phyloP scores from a whole-genome alignment of 108 stramenopile genomes.

The Skeletonema menzelii region DNA sequence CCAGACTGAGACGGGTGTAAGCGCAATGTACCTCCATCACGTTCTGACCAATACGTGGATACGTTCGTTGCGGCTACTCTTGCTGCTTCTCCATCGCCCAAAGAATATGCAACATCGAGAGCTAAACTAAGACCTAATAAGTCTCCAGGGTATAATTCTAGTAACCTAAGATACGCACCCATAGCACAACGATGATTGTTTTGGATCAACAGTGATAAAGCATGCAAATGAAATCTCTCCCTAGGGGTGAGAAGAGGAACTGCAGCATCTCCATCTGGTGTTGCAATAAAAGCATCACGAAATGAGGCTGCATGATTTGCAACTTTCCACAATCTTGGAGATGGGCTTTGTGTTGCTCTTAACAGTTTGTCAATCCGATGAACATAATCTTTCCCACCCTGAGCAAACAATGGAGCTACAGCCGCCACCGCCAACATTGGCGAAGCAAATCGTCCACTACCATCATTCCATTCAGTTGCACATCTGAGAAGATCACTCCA shows the following conservation, averaged over 20 bases:
- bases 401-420: slow-evolving; percentile 73
- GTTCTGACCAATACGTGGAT: slow-evolving; percentile 81
- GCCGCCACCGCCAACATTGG: slow-evolving; percentile 80
- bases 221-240: slow-evolving; percentile 67
- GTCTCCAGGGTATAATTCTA: slow-evolving; percentile 79
- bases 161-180: slow-evolving; percentile 51
- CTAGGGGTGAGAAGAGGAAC: slow-evolving; percentile 48
- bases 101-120: slow-evolving; percentile 70
- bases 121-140: slow-evolving; percentile 74
- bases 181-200: slow-evolving; percentile 70
- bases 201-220: slow-evolving; percentile 56
- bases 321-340: slow-evolving; percentile 39
- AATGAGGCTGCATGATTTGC: slow-evolving; percentile 45
- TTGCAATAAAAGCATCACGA: slow-evolving; percentile 26
- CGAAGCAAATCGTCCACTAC: slow-evolving; percentile 7
- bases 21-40: slow-evolving; percentile 48
- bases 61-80: slow-evolving; percentile 67
- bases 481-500: slow-evolving; percentile 70
- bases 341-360: neutral
- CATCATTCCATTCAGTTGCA: slow-evolving; percentile 58
- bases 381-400: slow-evolving; percentile 68
- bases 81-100: slow-evolving; percentile 70
- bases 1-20: slow-evolving; percentile 61
- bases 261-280: neutral
- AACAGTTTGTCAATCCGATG: slow-evolving; percentile 62